Evolutionary conservation across 768 basidiomycete genomes (phyloP).

Genomic region (Amanita pallidorosea): DNA sequence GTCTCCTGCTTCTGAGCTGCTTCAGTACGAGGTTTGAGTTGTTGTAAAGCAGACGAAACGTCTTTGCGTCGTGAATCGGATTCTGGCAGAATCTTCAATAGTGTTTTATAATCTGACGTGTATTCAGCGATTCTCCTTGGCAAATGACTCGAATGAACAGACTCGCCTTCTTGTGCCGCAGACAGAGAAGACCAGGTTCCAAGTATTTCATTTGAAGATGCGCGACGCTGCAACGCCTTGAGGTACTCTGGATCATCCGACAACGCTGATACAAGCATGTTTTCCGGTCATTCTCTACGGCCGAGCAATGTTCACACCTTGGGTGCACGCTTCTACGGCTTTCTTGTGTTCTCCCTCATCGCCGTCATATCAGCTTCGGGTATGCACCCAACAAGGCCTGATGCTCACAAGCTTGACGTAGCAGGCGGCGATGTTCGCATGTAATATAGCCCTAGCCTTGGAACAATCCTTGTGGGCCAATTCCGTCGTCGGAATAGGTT

Average conservation of each 20-base stretch:
- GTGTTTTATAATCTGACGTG: conserved; percentile 58
- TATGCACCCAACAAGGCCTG: not conserved
- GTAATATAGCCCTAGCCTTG: conserved; percentile 59
- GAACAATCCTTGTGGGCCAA: conserved; percentile 32
- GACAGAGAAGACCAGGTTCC: conserved; percentile 76
- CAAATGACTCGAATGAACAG: not conserved
- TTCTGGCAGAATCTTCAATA: conserved; percentile 55
- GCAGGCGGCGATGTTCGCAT: conserved; percentile 87
- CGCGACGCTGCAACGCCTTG: conserved; percentile 87
- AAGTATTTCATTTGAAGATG: conserved; percentile 71
- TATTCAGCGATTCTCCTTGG: not conserved
- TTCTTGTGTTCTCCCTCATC: conserved; percentile 66
- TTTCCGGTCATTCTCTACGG: not conserved
- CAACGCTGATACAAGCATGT: conserved; percentile 45
- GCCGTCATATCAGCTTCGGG: conserved; percentile 3
- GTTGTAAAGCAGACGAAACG: conserved; percentile 35
- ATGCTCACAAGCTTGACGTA: conserved; percentile 61
- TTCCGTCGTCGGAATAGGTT: conserved; percentile 9
- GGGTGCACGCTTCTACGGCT: conserved; percentile 70
- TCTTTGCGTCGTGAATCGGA: conserved; percentile 38
- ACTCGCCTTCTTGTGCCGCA: conserved; percentile 73
- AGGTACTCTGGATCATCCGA: conserved; percentile 75
- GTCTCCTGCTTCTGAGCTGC: conserved; percentile 79
- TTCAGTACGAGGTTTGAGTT: conserved; percentile 59
- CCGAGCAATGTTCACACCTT: conserved; percentile 34